Conservation (phyloP, 2,329 filamentous ascomycete genomes). For the Cercospora zeina region DNA sequence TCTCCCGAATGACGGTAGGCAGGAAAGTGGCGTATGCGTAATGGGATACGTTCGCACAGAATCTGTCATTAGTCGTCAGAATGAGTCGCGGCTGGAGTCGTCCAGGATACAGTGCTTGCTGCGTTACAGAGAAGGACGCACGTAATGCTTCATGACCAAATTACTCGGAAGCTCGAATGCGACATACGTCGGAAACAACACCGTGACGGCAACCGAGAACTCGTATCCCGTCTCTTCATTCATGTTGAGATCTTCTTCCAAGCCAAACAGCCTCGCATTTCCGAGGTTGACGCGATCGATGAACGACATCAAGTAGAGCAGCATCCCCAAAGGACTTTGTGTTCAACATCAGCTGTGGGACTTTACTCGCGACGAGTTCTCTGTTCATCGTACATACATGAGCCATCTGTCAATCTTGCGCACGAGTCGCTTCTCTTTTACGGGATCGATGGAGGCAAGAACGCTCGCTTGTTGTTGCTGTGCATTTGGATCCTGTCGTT, state of each 20-base stretch:
- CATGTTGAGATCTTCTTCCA: constrained; percentile 21
- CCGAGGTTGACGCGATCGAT: constrained; percentile 46
- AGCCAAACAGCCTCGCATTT: constrained; percentile 18
- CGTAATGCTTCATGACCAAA: constrained; percentile 22
- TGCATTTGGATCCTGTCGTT: neutral
- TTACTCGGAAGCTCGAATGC: constrained; percentile 18
- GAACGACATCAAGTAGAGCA: constrained; percentile 77
- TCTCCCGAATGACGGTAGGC: constrained; percentile 72
- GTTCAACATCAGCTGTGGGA: neutral
- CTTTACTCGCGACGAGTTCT: neutral
- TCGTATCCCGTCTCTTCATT: constrained; percentile 6
- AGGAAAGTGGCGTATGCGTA: constrained; percentile 78
- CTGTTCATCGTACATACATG: constrained; percentile 40
- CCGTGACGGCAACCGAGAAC: constrained; percentile 23
- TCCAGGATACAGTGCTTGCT: no score
- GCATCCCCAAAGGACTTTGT: constrained; percentile 61
- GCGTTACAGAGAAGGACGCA: no score
- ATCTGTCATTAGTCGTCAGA: neutral
- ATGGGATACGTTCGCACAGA: neutral
- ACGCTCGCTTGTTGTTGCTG: neutral
- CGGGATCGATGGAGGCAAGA: constrained; percentile 39
- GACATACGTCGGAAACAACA: constrained; percentile 26
- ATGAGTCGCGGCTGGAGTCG: no score
- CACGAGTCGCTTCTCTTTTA: constrained; percentile 57
- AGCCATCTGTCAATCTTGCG: constrained; percentile 70